Evolutionary conservation across 2,329 filamentous ascomycete species (phyloP).

Genomic region (Cercospora sesami): DNA sequence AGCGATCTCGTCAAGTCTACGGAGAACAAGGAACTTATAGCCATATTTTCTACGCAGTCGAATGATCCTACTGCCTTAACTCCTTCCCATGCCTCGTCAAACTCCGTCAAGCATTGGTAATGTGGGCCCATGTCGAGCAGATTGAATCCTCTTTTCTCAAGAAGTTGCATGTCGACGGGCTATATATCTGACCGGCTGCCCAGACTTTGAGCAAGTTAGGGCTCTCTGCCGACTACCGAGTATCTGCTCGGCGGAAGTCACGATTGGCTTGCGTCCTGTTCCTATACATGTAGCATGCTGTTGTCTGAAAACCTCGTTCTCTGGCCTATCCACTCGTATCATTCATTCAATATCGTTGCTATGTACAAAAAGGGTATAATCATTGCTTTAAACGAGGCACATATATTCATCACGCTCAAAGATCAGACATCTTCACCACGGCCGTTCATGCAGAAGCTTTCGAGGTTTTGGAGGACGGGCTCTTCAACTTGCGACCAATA

Average conservation of each 20-base stretch:
- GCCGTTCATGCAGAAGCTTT: background rate
- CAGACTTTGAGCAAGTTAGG: constrained; percentile 1
- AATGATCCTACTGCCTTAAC: background rate
- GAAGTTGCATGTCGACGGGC: background rate
- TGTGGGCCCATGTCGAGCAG: background rate
- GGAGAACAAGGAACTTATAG: background rate
- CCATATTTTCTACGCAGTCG: background rate
- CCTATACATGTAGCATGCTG: background rate
- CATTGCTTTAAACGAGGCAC: background rate
- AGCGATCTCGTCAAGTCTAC: background rate
- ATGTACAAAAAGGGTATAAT: constrained; percentile 3
- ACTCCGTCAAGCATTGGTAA: background rate
- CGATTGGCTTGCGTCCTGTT: background rate
- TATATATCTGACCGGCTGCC: background rate
- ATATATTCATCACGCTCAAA: background rate
- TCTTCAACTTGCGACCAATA: constrained; percentile 11
- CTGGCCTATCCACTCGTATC: background rate
- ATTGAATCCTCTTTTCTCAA: background rate
- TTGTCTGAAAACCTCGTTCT: background rate
- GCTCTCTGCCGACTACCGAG: background rate
- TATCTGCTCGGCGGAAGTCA: no score
- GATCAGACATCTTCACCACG: background rate
- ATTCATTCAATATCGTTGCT: background rate
- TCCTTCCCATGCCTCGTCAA: background rate
- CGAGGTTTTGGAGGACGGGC: background rate